Base-by-base conservation (phyloP, 345 rosid species). In the Noccaea caerulescens region DNA sequence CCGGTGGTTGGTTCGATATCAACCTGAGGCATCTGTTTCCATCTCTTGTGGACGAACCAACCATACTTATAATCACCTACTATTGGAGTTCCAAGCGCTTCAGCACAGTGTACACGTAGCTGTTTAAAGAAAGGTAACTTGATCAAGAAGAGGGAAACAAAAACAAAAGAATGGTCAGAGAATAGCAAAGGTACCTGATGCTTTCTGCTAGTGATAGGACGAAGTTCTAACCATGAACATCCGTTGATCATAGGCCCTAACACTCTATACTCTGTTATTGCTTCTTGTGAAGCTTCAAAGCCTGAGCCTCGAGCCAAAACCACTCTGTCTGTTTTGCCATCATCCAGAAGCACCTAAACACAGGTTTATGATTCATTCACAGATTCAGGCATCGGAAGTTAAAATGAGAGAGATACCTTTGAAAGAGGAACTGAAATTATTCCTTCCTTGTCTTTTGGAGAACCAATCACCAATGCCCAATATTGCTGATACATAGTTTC, bases 51-150 rank as follows among this genome's bases (percentile, higher is more conserved):
- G 71, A 88, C 83, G 43, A 84, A 90, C 98, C 98, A 93, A 42
- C 97, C 97, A 34, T 93, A 93, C 70, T 90, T 87, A 39, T 88
- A 93, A 79, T 93, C 96, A 1, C 98, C 93, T 51, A 93, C 95
- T 57, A 88, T 86, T 10, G 98, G 98, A 43, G 96, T 90, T 45
- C 97, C 98, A 1, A 93, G 91, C 59, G 97, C 96, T 82, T 93
- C 98, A 2, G 95, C 95, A 63, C 95, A 92, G 78, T 90, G 98
- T n/a, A 92, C 91, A 1, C 95, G 91, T 41, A 92, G 84, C 98
- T 92, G 83, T 72, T 67, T 44, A 18, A 9, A 12, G 36, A 63
- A 46, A 32, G 42, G 38, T 30, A 42, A 42, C 49, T 46, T n/a
- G 55, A 62, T 63, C 42, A 63, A 37, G 23, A 33, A 45, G 30